A percentile compares a stretch with the other conserved stretches of the same genome.
Conservation (phyloP, 257 asterid species). For the Solanum bulbocastanum region DNA sequence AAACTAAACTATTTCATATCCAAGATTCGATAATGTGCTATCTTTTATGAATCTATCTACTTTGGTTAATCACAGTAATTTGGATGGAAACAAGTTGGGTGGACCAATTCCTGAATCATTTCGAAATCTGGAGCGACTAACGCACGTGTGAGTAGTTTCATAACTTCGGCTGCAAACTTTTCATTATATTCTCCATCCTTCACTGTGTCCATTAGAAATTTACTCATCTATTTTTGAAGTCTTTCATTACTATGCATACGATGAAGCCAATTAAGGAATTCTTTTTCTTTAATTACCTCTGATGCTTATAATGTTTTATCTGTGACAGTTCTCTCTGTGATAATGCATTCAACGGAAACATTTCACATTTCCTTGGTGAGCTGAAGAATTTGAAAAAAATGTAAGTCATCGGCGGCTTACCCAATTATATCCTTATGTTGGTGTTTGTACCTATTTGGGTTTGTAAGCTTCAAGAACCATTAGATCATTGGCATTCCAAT, state of each 20-base stretch:
- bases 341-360: neutral
- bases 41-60: neutral
- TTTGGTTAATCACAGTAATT: neutral
- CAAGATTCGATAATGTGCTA: neutral
- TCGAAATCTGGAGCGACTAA: fast-evolving
- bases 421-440: neutral
- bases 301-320: neutral
- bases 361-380: neutral
- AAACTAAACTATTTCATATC: neutral
- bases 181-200: neutral
- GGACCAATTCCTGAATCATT: neutral
- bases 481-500: neutral
- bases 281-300: neutral
- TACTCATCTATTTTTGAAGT: neutral
- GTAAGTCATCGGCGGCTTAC: neutral
- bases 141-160: neutral
- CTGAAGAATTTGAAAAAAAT: neutral
- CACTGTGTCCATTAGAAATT: neutral
- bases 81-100: neutral
- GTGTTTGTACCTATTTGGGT: neutral
- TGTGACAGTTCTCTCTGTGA: neutral
- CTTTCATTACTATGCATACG: neutral
- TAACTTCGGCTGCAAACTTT: neutral
- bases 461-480: neutral
- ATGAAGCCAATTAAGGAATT: neutral